Base-by-base conservation (phyloP, 2,329 filamentous ascomycete genomes). In the Aspergillus fumigatiaffinis region DNA sequence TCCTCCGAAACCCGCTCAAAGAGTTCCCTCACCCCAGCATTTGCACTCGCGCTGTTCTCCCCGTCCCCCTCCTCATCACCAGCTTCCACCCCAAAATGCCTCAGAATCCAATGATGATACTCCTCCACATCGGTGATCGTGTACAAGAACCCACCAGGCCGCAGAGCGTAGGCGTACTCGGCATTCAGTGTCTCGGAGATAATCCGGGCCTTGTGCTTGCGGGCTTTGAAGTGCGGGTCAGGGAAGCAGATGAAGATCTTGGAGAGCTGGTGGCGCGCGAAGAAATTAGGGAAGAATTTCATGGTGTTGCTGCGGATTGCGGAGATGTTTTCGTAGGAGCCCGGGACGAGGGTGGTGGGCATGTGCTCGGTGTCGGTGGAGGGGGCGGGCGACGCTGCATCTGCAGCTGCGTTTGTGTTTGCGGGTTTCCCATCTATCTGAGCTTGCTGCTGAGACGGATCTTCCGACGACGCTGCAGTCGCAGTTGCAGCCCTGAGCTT, bases 201-300 rank as follows among this genome's bases (percentile, higher is more conserved):
- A 66, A 99, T 99, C 42, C 94, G 83, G 42, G 92, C 92, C 77
- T 99, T 99, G 80, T 97, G 94, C 76, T 99, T 99, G 61, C 93
- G 85, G 12, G 91, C 86, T 77, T 99, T 99, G 81, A 99, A 99
- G 76, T 99, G 94, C 58, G 94, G 94, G 70, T 99, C 94, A 0
- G 94, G 94, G 72, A 99, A 99, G 79, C 94, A 99, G 67, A 99
- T 90, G 75, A 99, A 99, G 71, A 97, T 90, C 71, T 95, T 95
- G 61, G 83, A 84, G 14, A 99, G 84, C 72, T 97, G 92, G 14
- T 78, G 81, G 68, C 87, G 89, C 54, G 77, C 79, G 80, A 99
- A 97, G 81, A 97, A 96, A 72, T 99, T 97, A 60, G 95, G 93
- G n/a, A 99, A 80, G 75, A 97, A 99, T 74, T 99, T 99, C 94